Evolutionary conservation across 164 flowering plant genomes (phyloP).

Genomic region (Cinnamomum chago): DNA sequence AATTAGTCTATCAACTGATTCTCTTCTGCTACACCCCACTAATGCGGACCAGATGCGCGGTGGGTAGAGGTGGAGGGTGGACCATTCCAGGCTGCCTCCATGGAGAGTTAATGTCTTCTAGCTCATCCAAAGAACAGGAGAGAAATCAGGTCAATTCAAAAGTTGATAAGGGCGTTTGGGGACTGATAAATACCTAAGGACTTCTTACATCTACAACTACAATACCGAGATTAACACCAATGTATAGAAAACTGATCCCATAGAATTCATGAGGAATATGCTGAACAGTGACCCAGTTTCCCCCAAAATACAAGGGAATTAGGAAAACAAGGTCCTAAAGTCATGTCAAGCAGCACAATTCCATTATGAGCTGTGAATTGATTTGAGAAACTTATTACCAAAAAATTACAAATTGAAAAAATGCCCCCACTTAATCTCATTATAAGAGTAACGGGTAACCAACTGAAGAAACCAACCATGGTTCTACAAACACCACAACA

Average conservation of each 20-base stretch:
- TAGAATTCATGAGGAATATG: neutral
- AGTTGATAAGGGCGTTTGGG: too few species aligned
- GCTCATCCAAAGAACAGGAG: neutral
- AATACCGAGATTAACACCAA: neutral
- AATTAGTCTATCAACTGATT: neutral
- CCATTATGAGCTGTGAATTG: neutral
- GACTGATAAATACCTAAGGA: too few species aligned
- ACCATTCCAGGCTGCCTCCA: neutral
- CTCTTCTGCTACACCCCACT: neutral
- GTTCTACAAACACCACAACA: neutral
- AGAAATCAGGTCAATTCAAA: neutral
- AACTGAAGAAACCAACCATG: neutral
- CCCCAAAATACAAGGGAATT: neutral
- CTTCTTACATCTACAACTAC: too few species aligned
- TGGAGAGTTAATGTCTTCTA: neutral
- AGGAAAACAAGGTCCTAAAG: neutral
- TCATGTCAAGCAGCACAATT: neutral
- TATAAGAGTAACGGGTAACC: too few species aligned
- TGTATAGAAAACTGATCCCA: neutral
- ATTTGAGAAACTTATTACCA: neutral
- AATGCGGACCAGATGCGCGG: too few species aligned
- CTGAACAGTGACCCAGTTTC: neutral
- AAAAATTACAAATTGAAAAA: neutral
- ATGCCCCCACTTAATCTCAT: neutral
- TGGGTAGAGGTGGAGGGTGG: neutral